Evolutionary conservation across 257 asterid species (phyloP), one percentile per base, ranked within the genome.

Genomic region (Scutellaria minor): DNA sequence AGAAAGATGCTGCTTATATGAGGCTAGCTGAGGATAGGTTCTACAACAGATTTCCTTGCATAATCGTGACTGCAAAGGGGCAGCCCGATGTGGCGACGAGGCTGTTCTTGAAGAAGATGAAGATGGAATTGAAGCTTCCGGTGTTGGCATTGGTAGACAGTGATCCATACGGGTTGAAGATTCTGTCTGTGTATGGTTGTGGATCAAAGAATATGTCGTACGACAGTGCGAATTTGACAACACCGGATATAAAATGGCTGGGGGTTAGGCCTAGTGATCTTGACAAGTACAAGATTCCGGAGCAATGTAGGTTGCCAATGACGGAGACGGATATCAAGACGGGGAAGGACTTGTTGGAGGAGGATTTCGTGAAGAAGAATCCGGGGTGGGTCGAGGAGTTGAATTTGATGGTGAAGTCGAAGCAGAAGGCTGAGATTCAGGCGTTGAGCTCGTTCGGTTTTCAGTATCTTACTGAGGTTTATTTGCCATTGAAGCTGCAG

Each of bases 351-450:
- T 47, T 93, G 84, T 72, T 93, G 89, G 96, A 88, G 79, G 97
- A 90, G 84, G 98, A 93, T 75, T 93, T 93, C 39, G 98, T 90
- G 89, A 93, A 93, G 91, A 93, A 90, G 87, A 93, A 93, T 75
- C 87, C 90, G 0, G 96, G 92, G 2, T 92, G 98, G 98, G 98
- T 90, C 20, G 96, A 90, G 76, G 98, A 92, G 83, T 77, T 93
- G 84, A 88, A 85, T 78, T 42, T 93, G 73, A 93, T 93, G 97
- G 97, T 93, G 77, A 93, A 90, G 78, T 82, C 90, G 35, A 93
- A 86, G 88, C 96, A 90, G 87, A 93, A 90, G 86, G 98, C 97
- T 2, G 98, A 93, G 52, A 93, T 90, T 80, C 97, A 93, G 89
- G 96, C 96, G 13, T 63, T 93, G 86, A 93, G 98, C 83, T 79